Percentiles rank a stretch among this genome's conserved stretches.
These are phyloP conservation scores for Tetraselmis chui DNA, from an alignment of 139 green algal species.

Conservation along the genomic window DNA sequence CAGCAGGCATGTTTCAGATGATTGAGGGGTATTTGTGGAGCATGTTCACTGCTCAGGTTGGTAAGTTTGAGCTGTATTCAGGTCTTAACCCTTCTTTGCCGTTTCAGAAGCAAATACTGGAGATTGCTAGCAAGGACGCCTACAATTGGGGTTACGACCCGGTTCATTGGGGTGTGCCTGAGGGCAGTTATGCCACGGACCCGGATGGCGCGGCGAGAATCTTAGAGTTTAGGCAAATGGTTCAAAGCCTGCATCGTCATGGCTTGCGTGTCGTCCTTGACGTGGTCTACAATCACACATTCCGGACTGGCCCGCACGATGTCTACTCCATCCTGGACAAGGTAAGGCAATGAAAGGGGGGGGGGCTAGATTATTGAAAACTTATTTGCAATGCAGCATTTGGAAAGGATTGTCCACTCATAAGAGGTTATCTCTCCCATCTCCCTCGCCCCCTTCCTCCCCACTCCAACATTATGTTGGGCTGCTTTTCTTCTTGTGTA, in stretches of 20 bases:
- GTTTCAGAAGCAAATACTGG: slow-evolving; percentile 22
- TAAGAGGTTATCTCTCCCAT: too few species aligned
- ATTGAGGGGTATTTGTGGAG: neutral
- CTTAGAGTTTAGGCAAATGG: slow-evolving; percentile 71
- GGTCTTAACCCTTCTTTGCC: too few species aligned
- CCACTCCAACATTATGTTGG: too few species aligned
- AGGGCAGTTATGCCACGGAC: slow-evolving; percentile 74
- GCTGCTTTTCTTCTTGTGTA: too few species aligned
- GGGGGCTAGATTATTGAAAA: too few species aligned
- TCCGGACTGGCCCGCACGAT: slow-evolving; percentile 36
- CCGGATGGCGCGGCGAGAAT: slow-evolving; percentile 62
- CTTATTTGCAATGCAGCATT: too few species aligned
- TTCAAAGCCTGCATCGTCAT: slow-evolving; percentile 49
- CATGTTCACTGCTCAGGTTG: too few species aligned
- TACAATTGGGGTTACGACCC: slow-evolving; percentile 90
- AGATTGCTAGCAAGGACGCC: slow-evolving; percentile 57
- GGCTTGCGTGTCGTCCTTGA: slow-evolving; percentile 74
- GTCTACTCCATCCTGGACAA: slow-evolving; percentile 70
- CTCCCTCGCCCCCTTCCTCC: too few species aligned
- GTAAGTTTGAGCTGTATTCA: too few species aligned
- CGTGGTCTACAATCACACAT: slow-evolving; percentile 93
- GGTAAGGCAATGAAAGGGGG: too few species aligned
- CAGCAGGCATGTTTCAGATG: slow-evolving; percentile 18
- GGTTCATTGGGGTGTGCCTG: slow-evolving; percentile 69
- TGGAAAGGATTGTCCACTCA: too few species aligned